Evolutionary conservation across 345 rosid species (phyloP), one percentile per base, ranked within the genome.

Genomic region (Gossypium mustelinum): DNA sequence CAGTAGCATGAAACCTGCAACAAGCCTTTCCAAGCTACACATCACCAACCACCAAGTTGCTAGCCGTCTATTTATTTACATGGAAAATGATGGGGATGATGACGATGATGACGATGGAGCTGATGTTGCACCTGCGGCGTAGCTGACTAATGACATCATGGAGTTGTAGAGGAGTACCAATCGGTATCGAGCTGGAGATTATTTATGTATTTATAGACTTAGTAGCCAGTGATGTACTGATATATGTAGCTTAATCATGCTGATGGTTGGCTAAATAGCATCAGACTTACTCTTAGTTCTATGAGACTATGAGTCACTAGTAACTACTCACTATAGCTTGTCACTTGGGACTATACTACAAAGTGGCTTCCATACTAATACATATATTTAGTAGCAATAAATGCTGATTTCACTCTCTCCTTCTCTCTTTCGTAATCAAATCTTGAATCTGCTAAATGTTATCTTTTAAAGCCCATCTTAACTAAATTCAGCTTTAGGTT

Each of bases 51-150:
- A 41, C 65, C 51, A 39, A 9, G 64, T 56, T 39, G 63, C 60
- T 3, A 24, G 54, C 18, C 47, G 13, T 22, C 25, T 57, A 18
- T 72, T 54, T 22, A 24, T 11, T 9, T 72, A 41, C 18, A 44
- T 6, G n/a, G 51, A 72, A 55, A 44, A 39, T 11, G 75, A 54
- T 0, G 75, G 64, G 3, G 75, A 72, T 7, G 74, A 56, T 2
- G 75, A 72, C 18, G 75, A 72, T 1, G 75, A 72, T 0, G 75
- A 72, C 14, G 75, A 72, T 18, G 48, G 50, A 34, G 62, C 24
- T 11, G 52, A 72, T 3, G 75, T 72, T 7, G 75, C 75, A 13
- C 75, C 75, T 7, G 75, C 75, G 39, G 75, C 75, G 2, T 72
- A 72, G 62, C 74, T 54, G 20, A 47, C 50, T 39, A 20, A 11